phyloP scores from a whole-genome alignment of 2,329 filamentous ascomycete species.

The Zymoseptoria crescenta region DNA sequence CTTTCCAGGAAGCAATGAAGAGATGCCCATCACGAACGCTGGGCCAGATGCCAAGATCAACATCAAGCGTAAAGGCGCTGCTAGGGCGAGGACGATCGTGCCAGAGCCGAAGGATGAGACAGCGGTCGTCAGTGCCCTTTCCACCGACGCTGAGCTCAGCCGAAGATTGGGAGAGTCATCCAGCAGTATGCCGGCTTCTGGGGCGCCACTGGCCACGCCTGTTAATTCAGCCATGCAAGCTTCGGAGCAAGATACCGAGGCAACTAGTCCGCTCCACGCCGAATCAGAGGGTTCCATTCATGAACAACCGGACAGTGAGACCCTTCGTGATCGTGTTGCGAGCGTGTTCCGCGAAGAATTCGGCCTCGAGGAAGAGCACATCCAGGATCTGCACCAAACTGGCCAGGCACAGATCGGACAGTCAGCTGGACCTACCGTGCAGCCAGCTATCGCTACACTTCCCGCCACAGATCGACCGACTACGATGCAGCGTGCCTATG shows the following conservation, averaged over 20 bases:
- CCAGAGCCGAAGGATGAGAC: conserved; percentile 18
- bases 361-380: conserved; percentile 15
- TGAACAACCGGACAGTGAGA: conserved; percentile 6
- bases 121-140: neutral
- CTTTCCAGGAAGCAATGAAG: conserved; percentile 14
- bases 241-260: neutral
- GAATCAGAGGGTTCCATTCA: conserved; percentile 9
- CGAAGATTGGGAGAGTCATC: neutral
- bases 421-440: neutral
- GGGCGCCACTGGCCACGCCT: neutral
- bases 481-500: conserved; percentile 28
- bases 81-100: conserved; percentile 19
- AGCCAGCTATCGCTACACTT: neutral
- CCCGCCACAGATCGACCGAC: conserved; percentile 1
- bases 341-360: conserved; percentile 20
- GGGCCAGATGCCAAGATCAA: conserved; percentile 29
- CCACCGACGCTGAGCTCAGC: conserved; percentile 10
- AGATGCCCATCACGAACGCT: conserved; percentile 30
- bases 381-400: conserved; percentile 5
- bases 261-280: conserved; percentile 13
- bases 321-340: conserved; percentile 11
- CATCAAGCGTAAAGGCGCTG: conserved; percentile 24
- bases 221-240: neutral
- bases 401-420: neutral
- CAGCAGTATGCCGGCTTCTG: neutral